phyloP scores from a whole-genome alignment of 176 grass and related monocot genomes.

The Guadua angustifolia region DNA sequence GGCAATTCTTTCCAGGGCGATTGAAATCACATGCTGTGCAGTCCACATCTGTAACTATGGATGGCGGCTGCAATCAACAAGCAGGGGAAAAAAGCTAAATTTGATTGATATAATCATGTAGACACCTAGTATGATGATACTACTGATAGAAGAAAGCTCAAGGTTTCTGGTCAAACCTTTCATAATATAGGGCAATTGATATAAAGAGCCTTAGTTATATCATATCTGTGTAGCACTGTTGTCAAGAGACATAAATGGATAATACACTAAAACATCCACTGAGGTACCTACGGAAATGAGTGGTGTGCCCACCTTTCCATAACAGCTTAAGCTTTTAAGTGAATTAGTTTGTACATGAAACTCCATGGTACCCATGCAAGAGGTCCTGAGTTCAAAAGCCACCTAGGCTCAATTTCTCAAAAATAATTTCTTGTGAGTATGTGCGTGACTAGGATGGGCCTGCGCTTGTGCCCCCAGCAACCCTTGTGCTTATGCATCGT shows the following conservation, averaged over 20 bases:
- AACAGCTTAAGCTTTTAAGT: conserved; percentile 21
- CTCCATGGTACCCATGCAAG: not conserved
- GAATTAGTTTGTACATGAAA: not conserved
- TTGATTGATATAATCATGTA: conserved; percentile 33
- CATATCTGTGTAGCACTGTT: conserved; percentile 25
- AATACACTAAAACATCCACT: conserved; percentile 11
- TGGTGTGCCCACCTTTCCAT: not conserved
- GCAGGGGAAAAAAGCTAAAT: conserved; percentile 9
- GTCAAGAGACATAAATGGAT: conserved; percentile 21
- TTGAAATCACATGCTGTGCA: conserved; percentile 99
- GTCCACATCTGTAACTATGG: conserved; percentile 94
- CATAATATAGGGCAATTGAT: conserved; percentile 10
- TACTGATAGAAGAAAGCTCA: conserved; percentile 12
- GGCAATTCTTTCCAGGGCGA: conserved; percentile 94
- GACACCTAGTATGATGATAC: not conserved
- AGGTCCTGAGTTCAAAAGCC: conserved; percentile 15
- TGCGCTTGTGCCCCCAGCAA: conserved; percentile 11
- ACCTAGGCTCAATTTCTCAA: conserved; percentile 6
- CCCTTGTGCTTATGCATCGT: conserved; percentile 4
- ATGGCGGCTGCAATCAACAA: conserved; percentile 74
- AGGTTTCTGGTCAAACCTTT: conserved; percentile 20
- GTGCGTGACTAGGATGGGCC: not conserved
- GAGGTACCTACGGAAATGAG: too few species aligned
- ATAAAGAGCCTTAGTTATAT: not conserved
- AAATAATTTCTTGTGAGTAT: not conserved